Base-by-base conservation (phyloP, 305 asterid species). In the Solanum aculeatissimum region DNA sequence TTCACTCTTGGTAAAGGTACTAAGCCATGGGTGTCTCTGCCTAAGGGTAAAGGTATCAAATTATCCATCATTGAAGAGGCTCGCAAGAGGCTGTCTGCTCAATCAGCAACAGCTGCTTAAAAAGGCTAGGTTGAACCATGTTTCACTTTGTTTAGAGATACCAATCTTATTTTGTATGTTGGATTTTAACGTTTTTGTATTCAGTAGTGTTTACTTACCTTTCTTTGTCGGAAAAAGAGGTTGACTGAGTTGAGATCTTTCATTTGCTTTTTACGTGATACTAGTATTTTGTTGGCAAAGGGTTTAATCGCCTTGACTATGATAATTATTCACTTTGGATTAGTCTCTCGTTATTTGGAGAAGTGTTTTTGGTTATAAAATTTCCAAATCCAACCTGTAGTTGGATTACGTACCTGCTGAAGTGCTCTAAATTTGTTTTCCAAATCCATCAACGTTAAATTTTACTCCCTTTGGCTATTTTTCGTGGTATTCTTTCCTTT, bases 21-120 rank as follows among this genome's bases (percentile, higher is more conserved):
- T 14, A 82, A 82, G 84, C 78, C 84, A 5, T 82, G 84, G 84
- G 84, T 82, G 13, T 82, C 84, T 16, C 84, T 82, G 6, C 84
- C 78, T 9, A 82, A 82, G 60, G 84, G 78, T 13, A 82, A 82
- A 63, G 78, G 84, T 82, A 82, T 82, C 60, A 82, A 82, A 60
- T 63, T 82, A 58, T 42, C 84, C 9, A 82, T 82, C 84, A 82
- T 82, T 45, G 84, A 82, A 63, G 84, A 82, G 74, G 84, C 84
- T 29, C 74, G 75, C 70, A 82, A 82, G 78, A 82, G 84, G 84
- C 27, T 53, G 29, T 32, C 83, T 78, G n/a, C 68, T 78, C 83
- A 78, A 32, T 78, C 83, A 78, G 78, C 84, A 43, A 43, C 77
- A 13, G 49, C 84, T 82, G 84, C 78, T 82, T 82, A 82, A 45